A percentile compares a stretch with the other conserved stretches of the same genome.
Evolutionary conservation across 176 grass and related monocot genomes (phyloP).

Genomic region (Triticum aestivum): DNA sequence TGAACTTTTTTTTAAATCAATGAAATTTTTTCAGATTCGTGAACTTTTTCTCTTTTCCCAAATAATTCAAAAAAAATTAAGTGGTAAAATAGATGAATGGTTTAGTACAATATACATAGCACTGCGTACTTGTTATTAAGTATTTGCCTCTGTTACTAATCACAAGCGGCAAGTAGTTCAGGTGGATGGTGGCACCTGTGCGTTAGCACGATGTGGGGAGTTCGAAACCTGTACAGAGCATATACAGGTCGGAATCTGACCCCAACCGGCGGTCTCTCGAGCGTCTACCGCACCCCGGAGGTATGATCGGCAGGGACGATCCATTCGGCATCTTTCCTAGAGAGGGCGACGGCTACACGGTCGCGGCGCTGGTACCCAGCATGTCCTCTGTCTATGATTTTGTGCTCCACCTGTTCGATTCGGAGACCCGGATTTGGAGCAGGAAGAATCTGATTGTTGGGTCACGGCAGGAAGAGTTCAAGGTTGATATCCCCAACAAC

Average conservation of each 20-base stretch:
- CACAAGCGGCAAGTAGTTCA: no score
- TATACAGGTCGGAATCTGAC: neutral
- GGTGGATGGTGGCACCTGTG: no score
- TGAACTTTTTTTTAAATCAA: no score
- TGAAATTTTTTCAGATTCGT: no score
- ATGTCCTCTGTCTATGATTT: rapidly evolving
- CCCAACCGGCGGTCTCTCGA: neutral
- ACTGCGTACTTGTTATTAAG: no score
- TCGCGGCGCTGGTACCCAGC: neutral
- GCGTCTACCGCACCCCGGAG: neutral
- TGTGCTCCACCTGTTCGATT: neutral
- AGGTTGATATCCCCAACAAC: neutral
- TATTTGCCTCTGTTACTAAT: no score
- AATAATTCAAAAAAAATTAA: no score
- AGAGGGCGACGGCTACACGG: neutral
- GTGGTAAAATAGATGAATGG: no score
- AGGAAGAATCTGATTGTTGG: neutral
- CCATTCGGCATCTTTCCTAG: neutral
- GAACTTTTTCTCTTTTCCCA: no score
- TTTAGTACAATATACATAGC: no score
- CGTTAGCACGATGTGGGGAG: no score
- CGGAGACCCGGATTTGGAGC: neutral
- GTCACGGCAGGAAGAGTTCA: neutral
- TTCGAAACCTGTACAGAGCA: no score
- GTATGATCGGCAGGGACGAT: neutral